Conservation (phyloP, 2,329 filamentous ascomycete genomes). For the Seiridium unicorne region DNA sequence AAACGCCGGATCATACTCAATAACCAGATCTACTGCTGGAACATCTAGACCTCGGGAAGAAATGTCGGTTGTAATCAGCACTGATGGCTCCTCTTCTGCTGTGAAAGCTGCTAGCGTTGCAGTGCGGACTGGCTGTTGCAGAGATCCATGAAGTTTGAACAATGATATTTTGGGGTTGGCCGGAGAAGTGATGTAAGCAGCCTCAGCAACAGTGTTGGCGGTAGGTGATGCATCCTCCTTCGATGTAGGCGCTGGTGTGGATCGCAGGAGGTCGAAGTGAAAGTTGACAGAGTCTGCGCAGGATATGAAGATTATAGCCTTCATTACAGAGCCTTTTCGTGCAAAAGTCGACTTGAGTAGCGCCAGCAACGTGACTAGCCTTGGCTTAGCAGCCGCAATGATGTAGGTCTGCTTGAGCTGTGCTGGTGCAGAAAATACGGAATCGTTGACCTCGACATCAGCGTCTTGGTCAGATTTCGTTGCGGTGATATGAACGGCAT, state of each 20-base stretch:
- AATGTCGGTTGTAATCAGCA: slow-evolving; percentile 93
- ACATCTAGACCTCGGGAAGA: slow-evolving; percentile 94
- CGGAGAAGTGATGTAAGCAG: slow-evolving; percentile 70
- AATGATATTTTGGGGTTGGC: slow-evolving; percentile 73
- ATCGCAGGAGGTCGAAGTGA: slow-evolving; percentile 80
- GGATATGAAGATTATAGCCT: slow-evolving; percentile 94
- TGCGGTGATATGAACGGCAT: slow-evolving; percentile 83
- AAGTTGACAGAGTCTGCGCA: slow-evolving; percentile 98
- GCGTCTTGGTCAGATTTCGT: slow-evolving; percentile 49
- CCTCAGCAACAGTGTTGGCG: slow-evolving; percentile 63
- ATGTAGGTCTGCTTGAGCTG: slow-evolving; percentile 93
- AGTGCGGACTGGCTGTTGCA: slow-evolving; percentile 84
- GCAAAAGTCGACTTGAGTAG: slow-evolving; percentile 85
- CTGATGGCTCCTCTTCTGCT: slow-evolving; percentile 68
- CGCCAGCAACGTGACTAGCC: slow-evolving; percentile 82
- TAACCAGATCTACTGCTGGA: slow-evolving; percentile 88
- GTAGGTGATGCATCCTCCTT: slow-evolving; percentile 31
- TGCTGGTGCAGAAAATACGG: slow-evolving; percentile 76
- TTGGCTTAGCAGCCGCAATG: slow-evolving; percentile 83
- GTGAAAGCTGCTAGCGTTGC: slow-evolving; percentile 81
- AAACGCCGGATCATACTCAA: slow-evolving; percentile 96
- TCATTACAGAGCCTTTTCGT: slow-evolving; percentile 88
- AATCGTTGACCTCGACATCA: slow-evolving; percentile 47
- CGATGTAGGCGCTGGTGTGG: slow-evolving; percentile 21
- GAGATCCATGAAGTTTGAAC: slow-evolving; percentile 87